Percentiles rank a stretch among this genome's conserved stretches.
Evolutionary conservation across 306 rosid species (phyloP).

Genomic region (Alnus rubra): DNA sequence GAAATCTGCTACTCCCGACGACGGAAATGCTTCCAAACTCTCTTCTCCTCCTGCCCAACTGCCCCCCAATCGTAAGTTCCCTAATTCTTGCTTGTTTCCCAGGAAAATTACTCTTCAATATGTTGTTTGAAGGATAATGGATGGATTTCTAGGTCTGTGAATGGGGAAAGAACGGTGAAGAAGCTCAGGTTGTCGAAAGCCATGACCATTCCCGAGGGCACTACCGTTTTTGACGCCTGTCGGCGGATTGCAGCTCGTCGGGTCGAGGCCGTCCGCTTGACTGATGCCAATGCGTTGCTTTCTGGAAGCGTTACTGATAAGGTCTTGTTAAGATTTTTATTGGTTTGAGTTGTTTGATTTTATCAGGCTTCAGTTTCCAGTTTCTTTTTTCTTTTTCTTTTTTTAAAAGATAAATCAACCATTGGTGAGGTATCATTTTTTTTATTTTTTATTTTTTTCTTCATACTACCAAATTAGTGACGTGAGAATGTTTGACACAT

Average conservation of each 20-base stretch:
- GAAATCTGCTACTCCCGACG: constrained; percentile 41
- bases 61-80: constrained; percentile 41
- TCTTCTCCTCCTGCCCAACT: constrained; percentile 79
- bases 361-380: too few species aligned
- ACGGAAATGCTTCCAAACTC: constrained; percentile 48
- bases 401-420: too few species aligned
- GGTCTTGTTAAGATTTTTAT: constrained; percentile 35
- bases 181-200: constrained; percentile 86
- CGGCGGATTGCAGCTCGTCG: constrained; percentile 94
- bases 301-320: constrained; percentile 94
- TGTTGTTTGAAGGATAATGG: not conserved
- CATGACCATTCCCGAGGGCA: constrained; percentile 85
- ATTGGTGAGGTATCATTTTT: too few species aligned
- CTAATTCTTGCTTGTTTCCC: not conserved
- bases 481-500: too few species aligned
- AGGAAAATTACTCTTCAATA: not conserved
- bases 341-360: not conserved
- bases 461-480: too few species aligned
- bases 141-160: constrained; percentile 45
- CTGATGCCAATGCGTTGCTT: constrained; percentile 86
- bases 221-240: constrained; percentile 90
- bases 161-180: constrained; percentile 87
- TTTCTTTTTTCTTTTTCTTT: too few species aligned
- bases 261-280: constrained; percentile 74
- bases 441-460: too few species aligned